Base-by-base conservation (phyloP, 192 early-diverging fungal genomes). In the Coemansia sp. region DNA sequence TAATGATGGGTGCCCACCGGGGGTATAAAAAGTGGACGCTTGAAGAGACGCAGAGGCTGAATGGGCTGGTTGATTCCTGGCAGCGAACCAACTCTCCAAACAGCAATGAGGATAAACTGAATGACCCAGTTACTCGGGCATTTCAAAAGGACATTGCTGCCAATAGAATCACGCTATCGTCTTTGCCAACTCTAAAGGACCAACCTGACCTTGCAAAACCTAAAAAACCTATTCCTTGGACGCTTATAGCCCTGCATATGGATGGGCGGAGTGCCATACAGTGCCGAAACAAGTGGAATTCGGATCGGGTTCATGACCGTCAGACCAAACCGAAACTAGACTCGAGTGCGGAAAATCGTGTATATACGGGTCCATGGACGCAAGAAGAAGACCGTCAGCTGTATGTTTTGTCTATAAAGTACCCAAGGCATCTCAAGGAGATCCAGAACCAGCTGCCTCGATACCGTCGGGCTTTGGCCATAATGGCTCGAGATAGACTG, bases 361-460 rank as follows among this genome's bases (percentile, higher is more conserved):
- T 42, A 14, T 63, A 37, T 36, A 26, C 19, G 9, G 62, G 45
- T 2, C 62, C 58, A 35, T 76, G 72, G 72, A 53, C 66, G 4
- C n/a, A 36, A 2, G 72, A 64, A 6, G 72, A 76, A 15, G 72
- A 76, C 36, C 26, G 13, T 18, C 13, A 14, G 46, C 46, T 76
- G 39, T 76, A 69, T 51, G 10, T 10, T 28, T 40, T 65, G 14
- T 35, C 45, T 15, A 14, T 8, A 6, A 11, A 50, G 30, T 45
- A 50, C 0, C 65, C 65, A 0, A 23, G 20, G 9, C 33, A 42
- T 12, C 63, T 55, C 63, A 9, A 4, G 21, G 61, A 60, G 56
- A 63, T 68, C 11, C 40, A 36, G 18, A 31, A 15, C 31, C 16
- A 18, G 0, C 28, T 68, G 42, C 59, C 66, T 11, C 58, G 66